These are phyloP conservation scores for Lactarius sanguifluus DNA, from an alignment of 768 basidiomycete species.

Conservation along the genomic window DNA sequence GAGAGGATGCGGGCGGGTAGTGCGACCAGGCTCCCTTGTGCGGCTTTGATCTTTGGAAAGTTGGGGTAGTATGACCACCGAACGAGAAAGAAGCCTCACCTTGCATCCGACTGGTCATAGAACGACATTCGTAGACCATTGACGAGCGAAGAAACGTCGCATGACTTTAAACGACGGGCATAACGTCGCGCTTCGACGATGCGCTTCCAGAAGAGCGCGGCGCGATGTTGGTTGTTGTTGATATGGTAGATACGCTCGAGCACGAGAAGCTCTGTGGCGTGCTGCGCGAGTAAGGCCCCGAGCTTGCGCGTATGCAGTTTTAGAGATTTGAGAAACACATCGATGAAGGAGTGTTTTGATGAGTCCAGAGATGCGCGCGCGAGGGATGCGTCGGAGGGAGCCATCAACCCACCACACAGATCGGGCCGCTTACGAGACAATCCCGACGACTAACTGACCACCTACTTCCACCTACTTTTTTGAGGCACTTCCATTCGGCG, in stretches of 20 bases:
- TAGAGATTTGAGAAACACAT: conserved; percentile 60
- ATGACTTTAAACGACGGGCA: conserved; percentile 38
- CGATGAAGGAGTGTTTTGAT: conserved; percentile 42
- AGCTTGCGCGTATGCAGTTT: conserved; percentile 56
- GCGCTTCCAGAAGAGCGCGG: conserved; percentile 69
- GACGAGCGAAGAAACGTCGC: conserved; percentile 32
- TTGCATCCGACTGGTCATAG: conserved; percentile 41
- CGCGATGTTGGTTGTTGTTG: conserved; percentile 74
- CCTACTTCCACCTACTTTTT: too few relatives aligned
- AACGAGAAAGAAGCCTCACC: conserved; percentile 36
- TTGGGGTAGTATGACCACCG: not conserved
- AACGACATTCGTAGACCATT: conserved; percentile 50
- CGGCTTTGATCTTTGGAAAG: conserved; percentile 45
- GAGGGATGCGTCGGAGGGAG: conserved; percentile 24
- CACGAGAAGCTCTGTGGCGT: conserved; percentile 54
- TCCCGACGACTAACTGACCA: too few relatives aligned
- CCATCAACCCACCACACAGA: conserved; percentile 23
- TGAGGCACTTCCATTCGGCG: too few relatives aligned
- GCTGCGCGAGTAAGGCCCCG: conserved; percentile 42
- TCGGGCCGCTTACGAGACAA: not conserved
- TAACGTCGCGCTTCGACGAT: conserved; percentile 60
- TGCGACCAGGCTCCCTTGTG: conserved; percentile 66
- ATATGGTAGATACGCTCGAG: conserved; percentile 74
- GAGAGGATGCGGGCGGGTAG: conserved; percentile 44
- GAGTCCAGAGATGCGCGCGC: conserved; percentile 30